Percentiles rank a stretch among this genome's conserved stretches.
phyloP scores from a whole-genome alignment of 352 stramenopile genomes.

The Phytophthora meadii region DNA sequence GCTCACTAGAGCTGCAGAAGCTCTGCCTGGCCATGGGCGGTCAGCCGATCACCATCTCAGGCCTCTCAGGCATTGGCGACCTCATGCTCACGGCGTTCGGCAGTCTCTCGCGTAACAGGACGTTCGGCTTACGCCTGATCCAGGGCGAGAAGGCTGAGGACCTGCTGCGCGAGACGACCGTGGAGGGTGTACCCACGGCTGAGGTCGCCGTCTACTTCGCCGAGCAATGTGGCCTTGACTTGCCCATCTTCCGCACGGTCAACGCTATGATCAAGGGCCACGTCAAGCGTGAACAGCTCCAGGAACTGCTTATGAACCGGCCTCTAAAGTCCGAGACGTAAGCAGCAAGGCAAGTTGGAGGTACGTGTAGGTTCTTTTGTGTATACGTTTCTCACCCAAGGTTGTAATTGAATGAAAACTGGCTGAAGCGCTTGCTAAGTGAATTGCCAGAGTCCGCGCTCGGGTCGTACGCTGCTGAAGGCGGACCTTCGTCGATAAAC shows the following conservation, averaged over 20 bases:
- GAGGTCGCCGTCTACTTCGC: constrained; percentile 94
- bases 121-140: constrained; percentile 95
- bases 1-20: constrained; percentile 96
- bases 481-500: constrained; percentile 87
- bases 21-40: constrained; percentile 95
- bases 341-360: constrained; percentile 16
- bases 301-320: constrained; percentile 84
- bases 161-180: constrained; percentile 91
- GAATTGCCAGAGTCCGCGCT: constrained; percentile 66
- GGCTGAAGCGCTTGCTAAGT: constrained; percentile 87
- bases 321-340: constrained; percentile 81
- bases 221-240: constrained; percentile 88
- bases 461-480: constrained; percentile 82
- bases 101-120: constrained; percentile 94
- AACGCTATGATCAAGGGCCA: constrained; percentile 87
- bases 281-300: constrained; percentile 74
- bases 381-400: constrained; percentile 43
- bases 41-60: constrained; percentile 94
- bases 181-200: constrained; percentile 96
- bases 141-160: constrained; percentile 92
- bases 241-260: constrained; percentile 92
- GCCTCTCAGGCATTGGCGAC: constrained; percentile 93
- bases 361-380: background rate
- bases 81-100: constrained; percentile 98
- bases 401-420: constrained; percentile 92